Evolutionary conservation across 1,284 basidiomycete genomes (phyloP).

Genomic region (Lentinula novae-zelandiae): DNA sequence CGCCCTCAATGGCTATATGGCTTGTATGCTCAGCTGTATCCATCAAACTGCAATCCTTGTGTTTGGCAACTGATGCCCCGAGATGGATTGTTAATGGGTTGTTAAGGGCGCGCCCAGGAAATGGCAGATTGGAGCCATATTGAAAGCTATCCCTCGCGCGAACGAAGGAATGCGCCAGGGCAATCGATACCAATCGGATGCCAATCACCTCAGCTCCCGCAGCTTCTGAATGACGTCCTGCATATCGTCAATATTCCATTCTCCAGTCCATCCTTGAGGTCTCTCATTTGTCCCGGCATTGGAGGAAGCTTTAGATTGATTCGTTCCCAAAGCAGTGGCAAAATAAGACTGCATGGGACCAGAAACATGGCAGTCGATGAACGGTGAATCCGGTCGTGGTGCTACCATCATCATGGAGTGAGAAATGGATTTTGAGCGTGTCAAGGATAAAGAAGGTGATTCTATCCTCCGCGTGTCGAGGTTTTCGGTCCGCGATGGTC

Average conservation of each 20-base stretch:
- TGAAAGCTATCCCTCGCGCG: not conserved
- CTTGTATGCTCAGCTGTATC: not conserved
- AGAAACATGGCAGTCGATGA: not conserved
- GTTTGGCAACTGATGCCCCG: too few relatives aligned
- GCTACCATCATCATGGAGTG: not conserved
- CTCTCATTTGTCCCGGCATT: not conserved
- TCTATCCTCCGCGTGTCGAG: not conserved
- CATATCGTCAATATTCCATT: constrained; percentile 15
- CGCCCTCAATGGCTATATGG: too few relatives aligned
- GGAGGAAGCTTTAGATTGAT: not conserved
- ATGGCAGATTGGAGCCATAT: not conserved
- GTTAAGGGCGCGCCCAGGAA: not conserved
- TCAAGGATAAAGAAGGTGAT: not conserved
- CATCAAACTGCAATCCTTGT: not conserved
- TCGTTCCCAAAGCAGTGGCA: constrained; percentile 1
- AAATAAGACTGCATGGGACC: constrained; percentile 9
- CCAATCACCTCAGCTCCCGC: constrained; percentile 12
- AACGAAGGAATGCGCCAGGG: not conserved
- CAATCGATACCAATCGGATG: not conserved
- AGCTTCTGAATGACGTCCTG: constrained; percentile 15
- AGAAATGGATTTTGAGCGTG: constrained; percentile 4
- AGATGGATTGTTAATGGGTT: not conserved
- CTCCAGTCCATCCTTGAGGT: constrained; percentile 13
- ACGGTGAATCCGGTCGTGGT: constrained; percentile 11
- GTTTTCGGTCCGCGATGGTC: not conserved